Evolutionary conservation across 768 basidiomycete genomes (phyloP).

Genomic region (Boletus insuetus): DNA sequence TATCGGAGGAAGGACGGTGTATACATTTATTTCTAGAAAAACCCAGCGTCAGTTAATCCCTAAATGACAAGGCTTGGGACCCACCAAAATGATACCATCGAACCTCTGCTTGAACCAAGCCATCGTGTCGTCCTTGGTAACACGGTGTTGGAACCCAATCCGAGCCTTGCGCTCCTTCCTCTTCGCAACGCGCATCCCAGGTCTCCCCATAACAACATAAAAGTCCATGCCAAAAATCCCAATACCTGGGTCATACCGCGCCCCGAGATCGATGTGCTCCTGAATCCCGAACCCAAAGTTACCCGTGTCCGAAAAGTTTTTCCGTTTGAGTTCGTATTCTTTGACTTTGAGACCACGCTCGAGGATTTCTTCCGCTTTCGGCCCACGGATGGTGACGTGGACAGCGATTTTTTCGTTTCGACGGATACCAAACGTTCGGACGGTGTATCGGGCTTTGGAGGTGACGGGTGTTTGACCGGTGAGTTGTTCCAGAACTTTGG

Average conservation of each 20-base stretch:
- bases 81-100: constrained; percentile 93
- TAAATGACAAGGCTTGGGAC: constrained; percentile 29
- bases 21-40: constrained; percentile 26
- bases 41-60: background rate
- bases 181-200: constrained; percentile 87
- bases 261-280: constrained; percentile 99
- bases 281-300: constrained; percentile 99
- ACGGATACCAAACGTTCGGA: constrained; percentile 98
- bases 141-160: constrained; percentile 84
- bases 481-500: constrained; percentile 98
- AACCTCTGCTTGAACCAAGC: constrained; percentile 99
- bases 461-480: constrained; percentile 99
- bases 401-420: constrained; percentile 99
- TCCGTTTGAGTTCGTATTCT: constrained; percentile 97
- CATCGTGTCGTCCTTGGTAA: constrained; percentile 96
- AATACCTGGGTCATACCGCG: constrained; percentile 96
- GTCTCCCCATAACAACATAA: constrained; percentile 95
- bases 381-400: constrained; percentile 97
- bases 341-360: constrained; percentile 99
- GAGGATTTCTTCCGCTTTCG: constrained; percentile 99
- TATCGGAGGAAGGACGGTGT: background rate
- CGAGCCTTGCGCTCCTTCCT: constrained; percentile 86
- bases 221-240: constrained; percentile 99
- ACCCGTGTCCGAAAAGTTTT: constrained; percentile 97
- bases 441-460: constrained; percentile 99